A percentile compares a stretch with the other conserved stretches of the same genome.
These are phyloP conservation scores for Moniliophthora roreri DNA, from an alignment of 1,284 basidiomycete genomes.

Conservation along the genomic window DNA sequence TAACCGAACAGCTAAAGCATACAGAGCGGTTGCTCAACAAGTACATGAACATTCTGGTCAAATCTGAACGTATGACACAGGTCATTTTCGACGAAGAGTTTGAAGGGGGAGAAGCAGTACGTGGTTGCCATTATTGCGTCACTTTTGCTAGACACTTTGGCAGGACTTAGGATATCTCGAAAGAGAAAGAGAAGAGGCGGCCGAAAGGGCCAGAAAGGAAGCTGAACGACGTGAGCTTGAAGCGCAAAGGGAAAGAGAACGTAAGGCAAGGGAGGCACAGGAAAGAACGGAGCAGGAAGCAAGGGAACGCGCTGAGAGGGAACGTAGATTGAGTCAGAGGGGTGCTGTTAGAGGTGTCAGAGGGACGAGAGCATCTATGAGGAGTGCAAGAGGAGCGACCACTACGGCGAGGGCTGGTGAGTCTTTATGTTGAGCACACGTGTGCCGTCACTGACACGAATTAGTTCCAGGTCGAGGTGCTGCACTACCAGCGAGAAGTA, in stretches of 20 bases:
- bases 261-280: slow-evolving; percentile 47
- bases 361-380: slow-evolving; percentile 51
- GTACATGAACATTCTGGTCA: slow-evolving; percentile 67
- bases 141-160: neutral
- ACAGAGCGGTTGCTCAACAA: slow-evolving; percentile 72
- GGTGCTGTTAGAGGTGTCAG: slow-evolving; percentile 55
- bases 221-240: slow-evolving; percentile 47
- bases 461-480: neutral
- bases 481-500: neutral
- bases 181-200: slow-evolving; percentile 45
- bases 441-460: neutral
- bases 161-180: slow-evolving; percentile 62
- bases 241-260: slow-evolving; percentile 50
- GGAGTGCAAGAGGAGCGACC: slow-evolving; percentile 34
- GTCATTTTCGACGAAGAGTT: slow-evolving; percentile 75
- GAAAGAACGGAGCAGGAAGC: slow-evolving; percentile 50
- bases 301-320: slow-evolving; percentile 41
- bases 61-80: slow-evolving; percentile 63
- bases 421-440: neutral
- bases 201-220: slow-evolving; percentile 46
- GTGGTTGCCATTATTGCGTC: slow-evolving; percentile 21
- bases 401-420: slow-evolving; percentile 32
- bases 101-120: slow-evolving; percentile 67
- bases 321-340: slow-evolving; percentile 37
- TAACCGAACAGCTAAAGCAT: slow-evolving; percentile 62